Percentiles rank a stretch among this genome's conserved stretches.
Conservation (phyloP, 2,329 filamentous ascomycete genomes). For the Phialocephala subalpina region DNA sequence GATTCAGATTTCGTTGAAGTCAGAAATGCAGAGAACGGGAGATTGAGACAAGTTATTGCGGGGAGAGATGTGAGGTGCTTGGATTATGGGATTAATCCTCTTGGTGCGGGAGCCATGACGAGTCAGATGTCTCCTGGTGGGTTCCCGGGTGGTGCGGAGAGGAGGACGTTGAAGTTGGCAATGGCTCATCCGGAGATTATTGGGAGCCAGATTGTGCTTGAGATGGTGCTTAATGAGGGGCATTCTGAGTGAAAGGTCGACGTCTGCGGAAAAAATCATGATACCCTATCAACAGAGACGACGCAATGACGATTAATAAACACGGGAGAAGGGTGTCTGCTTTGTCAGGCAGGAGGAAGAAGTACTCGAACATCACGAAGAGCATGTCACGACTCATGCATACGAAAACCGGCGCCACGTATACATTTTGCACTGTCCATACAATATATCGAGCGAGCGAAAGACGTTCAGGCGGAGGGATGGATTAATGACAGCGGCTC, state of each 20-base stretch:
- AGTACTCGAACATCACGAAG: background rate
- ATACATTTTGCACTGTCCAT: conserved; percentile 1
- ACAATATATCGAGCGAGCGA: background rate
- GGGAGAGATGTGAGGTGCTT: conserved; percentile 89
- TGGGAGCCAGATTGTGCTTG: conserved; percentile 86
- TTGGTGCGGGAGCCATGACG: conserved; percentile 58
- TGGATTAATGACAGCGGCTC: background rate
- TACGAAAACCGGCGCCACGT: background rate
- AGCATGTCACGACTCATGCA: background rate
- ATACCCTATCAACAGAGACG: background rate
- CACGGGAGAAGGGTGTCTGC: background rate
- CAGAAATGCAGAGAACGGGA: conserved; percentile 93
- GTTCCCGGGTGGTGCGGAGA: conserved; percentile 49
- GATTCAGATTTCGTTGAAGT: conserved; percentile 98
- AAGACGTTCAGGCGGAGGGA: too few species aligned
- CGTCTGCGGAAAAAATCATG: background rate
- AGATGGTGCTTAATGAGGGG: conserved; percentile 91
- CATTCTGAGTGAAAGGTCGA: conserved; percentile 52
- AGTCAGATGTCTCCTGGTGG: conserved; percentile 31
- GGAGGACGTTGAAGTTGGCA: conserved; percentile 88
- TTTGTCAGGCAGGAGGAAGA: background rate
- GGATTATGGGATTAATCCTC: conserved; percentile 74
- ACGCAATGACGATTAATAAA: background rate
- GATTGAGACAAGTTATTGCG: conserved; percentile 91
- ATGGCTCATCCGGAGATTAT: conserved; percentile 93